Base-by-base conservation (phyloP, 148 eudicot species). In the Fagopyrum esculentum region DNA sequence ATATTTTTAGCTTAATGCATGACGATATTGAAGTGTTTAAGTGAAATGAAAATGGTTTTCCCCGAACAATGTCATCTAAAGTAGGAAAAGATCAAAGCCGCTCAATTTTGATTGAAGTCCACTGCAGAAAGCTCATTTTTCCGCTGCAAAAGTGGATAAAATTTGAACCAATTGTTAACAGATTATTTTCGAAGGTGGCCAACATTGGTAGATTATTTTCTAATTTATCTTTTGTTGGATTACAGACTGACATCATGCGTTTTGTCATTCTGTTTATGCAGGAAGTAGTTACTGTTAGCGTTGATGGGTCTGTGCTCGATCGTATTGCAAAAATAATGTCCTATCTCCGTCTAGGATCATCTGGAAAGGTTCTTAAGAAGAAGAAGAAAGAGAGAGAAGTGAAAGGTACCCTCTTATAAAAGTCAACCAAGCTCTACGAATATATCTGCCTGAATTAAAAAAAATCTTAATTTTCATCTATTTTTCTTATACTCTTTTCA, bases 251-350 rank as follows among this genome's bases (percentile, higher is more conserved):
- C 45, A 66, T 66, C 46, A 64, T 64, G 13, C 11, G 15, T 4
- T 66, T 73, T 74, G 50, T 69, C 73, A 11, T n/a, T 75, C 40
- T 68, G 17, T 40, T 57, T 77, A 48, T 82, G 79, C 88, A 95
- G 98, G 98, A 95, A 86, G 90, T 90, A 93, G 97, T 95, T 66
- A 90, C 96, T 45, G 98, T 92, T 49, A 92, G 87, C 78, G 97
- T 95, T 79, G 98, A 95, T 90, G 93, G 96, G 73, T 90, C 96
- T 76, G 98, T 95, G 79, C 87, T 95, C 52, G 98, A 95, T 72
- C 93, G 93, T 69, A 95, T 95, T 77, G 91, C 91, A 72, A 95
- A 95, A 85, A 92, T 95, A 68, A 92, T 95, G 97, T 87, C 96
- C 47, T 95, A 95, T 84, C 92, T 95, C 60, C 98, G 98, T 69